Evolutionary conservation across 805 yeast species (phyloP), one percentile per base, ranked within the genome.

Genomic region (Saturnispora besseyi): DNA sequence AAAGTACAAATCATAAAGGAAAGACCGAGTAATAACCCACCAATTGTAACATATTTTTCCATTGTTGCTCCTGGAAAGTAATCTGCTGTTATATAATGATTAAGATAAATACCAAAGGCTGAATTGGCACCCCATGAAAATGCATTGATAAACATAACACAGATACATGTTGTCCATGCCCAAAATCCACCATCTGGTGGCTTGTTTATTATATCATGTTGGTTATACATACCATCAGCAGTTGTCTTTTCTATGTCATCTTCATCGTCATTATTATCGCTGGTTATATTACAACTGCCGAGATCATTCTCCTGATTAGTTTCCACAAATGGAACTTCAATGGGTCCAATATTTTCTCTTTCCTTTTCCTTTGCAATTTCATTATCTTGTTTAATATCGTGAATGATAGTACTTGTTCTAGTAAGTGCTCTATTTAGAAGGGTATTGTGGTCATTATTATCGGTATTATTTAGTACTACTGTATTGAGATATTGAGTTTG

Each of bases 1-100:
- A 81, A 53, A 4, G 95, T 93, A 41, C 87, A 67, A 49, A 79
- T 63, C 54, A 75, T 64, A 60, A 84, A 82, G 21, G 86, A 84
- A 48, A 81, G 63, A 31, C 73, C 73, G 15, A 77, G 66, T 0
- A 73, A 68, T 5, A 79, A 45, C 1, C 84, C 82, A 21, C 83
- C 83, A 52, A 80, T 70, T 37, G 77, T 54, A 3, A 84, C 82
- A 60, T 66, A 81, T 48, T 76, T 78, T 37, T 72, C 73, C 53
- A 70, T 66, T 10, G 72, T 63, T 0, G 82, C 82, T 7, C 75
- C 79, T 0, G 71, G 68, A 50, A 79, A 80, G 40, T 60, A 54
- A 51, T 66, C 57, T 3, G 68, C 53, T 10, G 67, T 59, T 10
- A 75, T 55, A 58, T 78, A 80, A 59, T 68, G 76, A 41, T 72